Percentiles rank a stretch among this genome's conserved stretches.
phyloP scores from a whole-genome alignment of 352 stramenopile species.

The Globisporangium lucens region DNA sequence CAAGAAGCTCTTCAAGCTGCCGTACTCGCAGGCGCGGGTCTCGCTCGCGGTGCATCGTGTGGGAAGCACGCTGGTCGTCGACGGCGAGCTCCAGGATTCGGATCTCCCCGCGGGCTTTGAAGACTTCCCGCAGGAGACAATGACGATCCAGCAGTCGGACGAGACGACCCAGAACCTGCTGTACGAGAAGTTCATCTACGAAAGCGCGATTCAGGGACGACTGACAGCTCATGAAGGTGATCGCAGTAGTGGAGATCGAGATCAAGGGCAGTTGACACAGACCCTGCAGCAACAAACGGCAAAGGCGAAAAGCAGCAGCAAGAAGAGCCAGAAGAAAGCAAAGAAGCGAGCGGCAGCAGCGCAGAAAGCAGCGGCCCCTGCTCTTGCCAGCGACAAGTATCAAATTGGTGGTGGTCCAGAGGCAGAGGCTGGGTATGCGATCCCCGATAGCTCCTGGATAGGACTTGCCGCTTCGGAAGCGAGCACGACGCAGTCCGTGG shows the following conservation, averaged over 20 bases:
- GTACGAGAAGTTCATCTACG: slow-evolving; percentile 88
- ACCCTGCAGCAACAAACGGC: not conserved
- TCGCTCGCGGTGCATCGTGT: slow-evolving; percentile 81
- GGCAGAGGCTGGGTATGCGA: not conserved
- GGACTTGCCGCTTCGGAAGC: not conserved
- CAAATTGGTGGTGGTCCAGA: not conserved
- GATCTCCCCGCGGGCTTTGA: slow-evolving; percentile 73
- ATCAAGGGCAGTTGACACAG: not conserved
- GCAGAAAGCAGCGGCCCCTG: not conserved
- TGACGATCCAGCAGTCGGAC: slow-evolving; percentile 51
- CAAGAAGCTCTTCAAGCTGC: slow-evolving; percentile 85
- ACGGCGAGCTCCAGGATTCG: slow-evolving; percentile 67
- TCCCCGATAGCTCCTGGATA: not conserved
- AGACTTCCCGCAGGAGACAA: slow-evolving; percentile 46
- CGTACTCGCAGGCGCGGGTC: slow-evolving; percentile 75
- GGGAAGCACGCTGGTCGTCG: slow-evolving; percentile 73
- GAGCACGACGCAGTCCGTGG: not conserved
- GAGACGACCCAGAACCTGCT: slow-evolving; percentile 46
- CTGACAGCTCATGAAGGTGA: slow-evolving; percentile 20
- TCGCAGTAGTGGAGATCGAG: not conserved
- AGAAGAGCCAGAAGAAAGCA: slow-evolving; percentile 36
- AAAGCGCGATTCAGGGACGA: slow-evolving; percentile 50
- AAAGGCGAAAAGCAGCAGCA: slow-evolving; percentile 11
- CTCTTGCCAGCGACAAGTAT: not conserved
- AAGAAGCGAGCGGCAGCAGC: slow-evolving; percentile 18